A percentile compares a stretch with the other conserved stretches of the same genome.
These are phyloP conservation scores for Solanum phureja DNA, from an alignment of 257 asterid genomes.

Conservation along the genomic window DNA sequence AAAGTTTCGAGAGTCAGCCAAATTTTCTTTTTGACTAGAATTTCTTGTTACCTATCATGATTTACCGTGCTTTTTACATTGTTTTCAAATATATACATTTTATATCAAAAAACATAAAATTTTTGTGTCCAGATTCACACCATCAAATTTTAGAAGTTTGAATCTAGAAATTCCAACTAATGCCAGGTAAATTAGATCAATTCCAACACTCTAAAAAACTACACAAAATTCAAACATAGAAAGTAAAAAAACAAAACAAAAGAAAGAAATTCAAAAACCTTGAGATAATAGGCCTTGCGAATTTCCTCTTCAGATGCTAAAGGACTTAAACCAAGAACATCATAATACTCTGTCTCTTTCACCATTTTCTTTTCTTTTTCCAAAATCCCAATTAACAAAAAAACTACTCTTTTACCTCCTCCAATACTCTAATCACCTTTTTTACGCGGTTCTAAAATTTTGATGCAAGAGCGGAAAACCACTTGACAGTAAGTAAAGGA, in stretches of 20 bases:
- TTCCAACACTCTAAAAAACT: not conserved
- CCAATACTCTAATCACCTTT: not conserved
- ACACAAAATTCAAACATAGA: not conserved
- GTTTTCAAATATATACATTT: not conserved
- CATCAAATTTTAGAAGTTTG: not conserved
- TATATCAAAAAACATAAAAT: no score
- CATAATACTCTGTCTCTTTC: slow-evolving; percentile 83
- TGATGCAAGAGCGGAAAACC: not conserved
- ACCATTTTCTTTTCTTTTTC: slow-evolving; percentile 32
- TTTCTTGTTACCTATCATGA: not conserved
- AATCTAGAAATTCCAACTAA: not conserved
- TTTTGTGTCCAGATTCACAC: not conserved
- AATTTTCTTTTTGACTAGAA: no score
- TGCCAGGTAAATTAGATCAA: not conserved
- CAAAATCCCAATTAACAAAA: not conserved
- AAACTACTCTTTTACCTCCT: not conserved
- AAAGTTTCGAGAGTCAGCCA: not conserved
- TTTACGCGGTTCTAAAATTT: not conserved
- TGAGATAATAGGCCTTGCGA: slow-evolving; percentile 80
- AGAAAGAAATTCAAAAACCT: slow-evolving; percentile 23
- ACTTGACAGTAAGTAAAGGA: not conserved
- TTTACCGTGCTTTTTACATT: not conserved
- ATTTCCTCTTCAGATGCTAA: slow-evolving; percentile 76
- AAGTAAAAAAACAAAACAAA: not conserved
- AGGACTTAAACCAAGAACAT: slow-evolving; percentile 55